Evolutionary conservation across 1,139 yeast genomes (phyloP), one percentile per base, ranked within the genome.

Genomic region (Magnusiomyces clavatus): DNA sequence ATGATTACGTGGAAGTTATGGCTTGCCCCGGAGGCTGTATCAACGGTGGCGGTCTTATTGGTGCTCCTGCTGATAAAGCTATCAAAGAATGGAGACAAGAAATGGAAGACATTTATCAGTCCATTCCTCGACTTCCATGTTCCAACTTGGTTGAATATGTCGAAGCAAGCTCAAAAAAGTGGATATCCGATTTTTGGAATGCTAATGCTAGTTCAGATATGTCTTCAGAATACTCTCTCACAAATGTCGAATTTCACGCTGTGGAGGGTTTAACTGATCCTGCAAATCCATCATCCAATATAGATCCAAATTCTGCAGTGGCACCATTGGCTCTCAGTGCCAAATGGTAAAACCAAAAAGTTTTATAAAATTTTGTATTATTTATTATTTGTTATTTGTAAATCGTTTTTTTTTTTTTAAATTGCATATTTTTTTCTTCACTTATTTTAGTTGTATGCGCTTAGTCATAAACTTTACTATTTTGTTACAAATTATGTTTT

Each of bases 21-120:
- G 98, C 98, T 1, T 92, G 98, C 66, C 98, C 98, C 2, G 88
- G 87, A 40, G 99, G 98, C 1, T 92, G 98, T 64, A 86, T 90
- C 54, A 92, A 92, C 63, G 99, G 99, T 8, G 97, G 98, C 16
- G 99, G 99, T 0, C 92, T 89, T 62, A 82, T 86, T 40, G 74
- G 77, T 19, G 72, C 77, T 37, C 81, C 86, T 0, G 66, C 58
- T 3, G 60, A 57, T 16, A 52, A 62, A 6, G 55, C 61, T 6
- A 51, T 61, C 6, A 64, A 63, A 54, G 63, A 63, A 38, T 70
- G 73, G 74, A 64, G 62, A 43, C 64, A 56, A n/a, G 59, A 57
- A 43, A 53, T 65, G 53, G 72, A 70, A 48, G 53, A 51, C 10
- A 40, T 62, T 20, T 70, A 71, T 54, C 49, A 48, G 6, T 51